A percentile compares a stretch with the other conserved stretches of the same genome.
phyloP scores from a whole-genome alignment of 352 stramenopile species.

The Globisporangium spiculum region DNA sequence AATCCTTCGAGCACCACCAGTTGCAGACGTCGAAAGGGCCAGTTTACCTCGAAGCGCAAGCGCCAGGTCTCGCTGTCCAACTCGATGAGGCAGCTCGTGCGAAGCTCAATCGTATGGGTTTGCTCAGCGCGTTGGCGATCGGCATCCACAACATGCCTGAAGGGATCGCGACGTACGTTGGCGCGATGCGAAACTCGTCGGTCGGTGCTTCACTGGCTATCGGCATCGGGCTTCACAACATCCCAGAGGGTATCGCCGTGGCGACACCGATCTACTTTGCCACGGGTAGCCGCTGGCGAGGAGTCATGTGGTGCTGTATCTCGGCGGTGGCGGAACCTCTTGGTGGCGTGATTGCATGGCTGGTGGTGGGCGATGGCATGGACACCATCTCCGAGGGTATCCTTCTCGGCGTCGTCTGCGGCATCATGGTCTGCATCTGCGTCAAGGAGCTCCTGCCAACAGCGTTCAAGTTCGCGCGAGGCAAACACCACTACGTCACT shows the following conservation, averaged over 20 bases:
- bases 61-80: slow-evolving; percentile 28
- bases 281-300: slow-evolving; percentile 90
- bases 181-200: slow-evolving; percentile 81
- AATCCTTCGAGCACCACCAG: slow-evolving; percentile 30
- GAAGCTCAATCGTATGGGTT: slow-evolving; percentile 79
- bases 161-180: slow-evolving; percentile 94
- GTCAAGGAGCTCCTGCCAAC: slow-evolving; percentile 92
- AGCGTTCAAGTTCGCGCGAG: slow-evolving; percentile 87
- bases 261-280: slow-evolving; percentile 96
- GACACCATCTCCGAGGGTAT: slow-evolving; percentile 70
- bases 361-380: slow-evolving; percentile 74
- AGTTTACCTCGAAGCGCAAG: slow-evolving; percentile 30
- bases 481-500: slow-evolving; percentile 82
- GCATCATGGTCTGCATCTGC: slow-evolving; percentile 93
- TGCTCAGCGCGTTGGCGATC: slow-evolving; percentile 93
- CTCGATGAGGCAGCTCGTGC: slow-evolving; percentile 42
- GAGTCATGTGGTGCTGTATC: slow-evolving; percentile 91
- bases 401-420: slow-evolving; percentile 90
- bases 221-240: slow-evolving; percentile 96
- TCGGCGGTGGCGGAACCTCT: slow-evolving; percentile 88
- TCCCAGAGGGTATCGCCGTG: slow-evolving; percentile 95
- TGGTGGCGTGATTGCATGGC: slow-evolving; percentile 86
- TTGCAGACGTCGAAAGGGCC: slow-evolving; percentile 15
- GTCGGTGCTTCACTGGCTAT: slow-evolving; percentile 92
- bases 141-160: slow-evolving; percentile 96